Conservation (phyloP, 2,329 filamentous ascomycete genomes). For the Pestalotiopsis fici region DNA sequence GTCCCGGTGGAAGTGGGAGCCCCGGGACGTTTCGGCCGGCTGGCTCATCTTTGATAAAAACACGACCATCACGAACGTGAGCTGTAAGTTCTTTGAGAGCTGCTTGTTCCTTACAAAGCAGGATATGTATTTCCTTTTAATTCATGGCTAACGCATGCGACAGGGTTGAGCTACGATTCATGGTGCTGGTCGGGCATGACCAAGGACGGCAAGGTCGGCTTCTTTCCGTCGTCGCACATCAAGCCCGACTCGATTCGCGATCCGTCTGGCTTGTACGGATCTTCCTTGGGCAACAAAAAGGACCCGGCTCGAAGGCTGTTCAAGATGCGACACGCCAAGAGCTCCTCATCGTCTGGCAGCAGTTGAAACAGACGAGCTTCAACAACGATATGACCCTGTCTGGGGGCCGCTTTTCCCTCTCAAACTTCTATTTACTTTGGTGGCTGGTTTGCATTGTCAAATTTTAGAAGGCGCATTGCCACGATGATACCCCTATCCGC, state of each 20-base stretch:
- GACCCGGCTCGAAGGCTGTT: neutral
- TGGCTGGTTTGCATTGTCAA: neutral
- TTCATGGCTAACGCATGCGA: neutral
- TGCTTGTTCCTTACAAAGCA: neutral
- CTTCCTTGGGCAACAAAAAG: conserved; percentile 15
- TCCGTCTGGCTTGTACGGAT: conserved; percentile 18
- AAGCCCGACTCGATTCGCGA: conserved; percentile 47
- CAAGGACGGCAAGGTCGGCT: conserved; percentile 51
- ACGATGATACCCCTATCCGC: neutral
- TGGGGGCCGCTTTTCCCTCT: neutral
- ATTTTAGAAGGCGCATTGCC: neutral
- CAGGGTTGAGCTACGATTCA: conserved; percentile 47
- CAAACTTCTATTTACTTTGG: neutral
- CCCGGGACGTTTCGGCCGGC: conserved; percentile 28
- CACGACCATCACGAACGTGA: conserved; percentile 50
- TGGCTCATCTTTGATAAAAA: conserved; percentile 43
- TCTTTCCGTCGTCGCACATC: conserved; percentile 53
- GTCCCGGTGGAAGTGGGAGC: conserved; percentile 32
- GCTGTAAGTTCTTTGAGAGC: conserved; percentile 53
- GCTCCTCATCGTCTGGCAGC: neutral
- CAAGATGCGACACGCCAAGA: neutral
- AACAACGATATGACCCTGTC: neutral
- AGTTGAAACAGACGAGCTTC: neutral
- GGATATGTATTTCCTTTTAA: neutral
- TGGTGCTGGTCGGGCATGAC: conserved; percentile 61